phyloP scores from a whole-genome alignment of 805 yeast species.

The Candida tibetensis region DNA sequence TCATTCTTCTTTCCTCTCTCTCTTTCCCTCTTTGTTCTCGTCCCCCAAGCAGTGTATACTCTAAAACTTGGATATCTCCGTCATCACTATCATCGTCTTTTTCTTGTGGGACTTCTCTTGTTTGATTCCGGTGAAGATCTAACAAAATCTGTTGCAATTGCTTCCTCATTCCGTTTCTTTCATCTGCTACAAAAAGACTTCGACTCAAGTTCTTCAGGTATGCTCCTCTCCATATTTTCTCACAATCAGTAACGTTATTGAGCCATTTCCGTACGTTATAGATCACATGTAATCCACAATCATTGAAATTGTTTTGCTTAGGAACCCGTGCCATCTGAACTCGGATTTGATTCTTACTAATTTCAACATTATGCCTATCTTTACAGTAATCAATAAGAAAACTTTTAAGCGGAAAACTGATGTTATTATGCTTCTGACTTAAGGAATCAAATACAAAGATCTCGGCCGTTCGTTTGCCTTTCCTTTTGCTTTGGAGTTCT shows the following conservation, averaged over 20 bases:
- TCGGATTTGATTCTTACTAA: slow-evolving; percentile 48
- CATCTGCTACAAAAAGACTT: slow-evolving; percentile 25
- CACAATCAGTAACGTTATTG: slow-evolving; percentile 45
- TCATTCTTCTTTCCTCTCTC: background rate
- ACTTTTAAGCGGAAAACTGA: slow-evolving; percentile 50
- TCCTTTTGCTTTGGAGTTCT: background rate
- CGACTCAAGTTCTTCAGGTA: slow-evolving; percentile 12
- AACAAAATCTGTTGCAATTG: slow-evolving; percentile 23
- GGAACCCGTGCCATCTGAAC: slow-evolving; percentile 62
- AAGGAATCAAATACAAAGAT: slow-evolving; percentile 76
- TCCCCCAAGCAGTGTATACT: background rate
- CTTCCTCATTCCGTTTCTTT: slow-evolving; percentile 28
- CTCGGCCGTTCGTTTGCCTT: slow-evolving; percentile 23
- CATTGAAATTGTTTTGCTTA: slow-evolving; percentile 82
- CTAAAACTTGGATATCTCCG: slow-evolving; percentile 22
- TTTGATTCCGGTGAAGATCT: slow-evolving; percentile 21
- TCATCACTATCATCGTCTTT: slow-evolving; percentile 14
- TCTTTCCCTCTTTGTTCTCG: background rate
- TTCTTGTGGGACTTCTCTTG: slow-evolving; percentile 1
- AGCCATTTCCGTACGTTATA: slow-evolving; percentile 65
- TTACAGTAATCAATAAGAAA: slow-evolving; percentile 68
- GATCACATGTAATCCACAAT: slow-evolving; percentile 92
- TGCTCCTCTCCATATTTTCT: slow-evolving; percentile 44
- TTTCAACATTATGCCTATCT: slow-evolving; percentile 52
- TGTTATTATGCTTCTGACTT: slow-evolving; percentile 52